Conservation (phyloP, 192 early-diverging fungal species). For the Dissophora globulifera region DNA sequence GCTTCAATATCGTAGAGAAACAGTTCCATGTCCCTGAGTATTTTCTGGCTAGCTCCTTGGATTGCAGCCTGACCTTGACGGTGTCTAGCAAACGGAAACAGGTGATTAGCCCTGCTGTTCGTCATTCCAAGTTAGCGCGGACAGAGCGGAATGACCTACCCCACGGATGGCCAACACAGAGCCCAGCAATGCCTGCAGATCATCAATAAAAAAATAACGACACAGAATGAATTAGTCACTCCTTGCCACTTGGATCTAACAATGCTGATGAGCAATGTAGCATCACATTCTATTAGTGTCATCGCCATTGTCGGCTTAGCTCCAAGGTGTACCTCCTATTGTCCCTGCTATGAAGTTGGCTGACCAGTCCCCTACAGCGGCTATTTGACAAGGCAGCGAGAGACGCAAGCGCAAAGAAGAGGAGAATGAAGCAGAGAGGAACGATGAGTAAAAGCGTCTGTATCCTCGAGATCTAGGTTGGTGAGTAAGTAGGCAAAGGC, state of each 20-base stretch:
- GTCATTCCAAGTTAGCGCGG: too few relatives aligned
- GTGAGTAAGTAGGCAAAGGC: too few relatives aligned
- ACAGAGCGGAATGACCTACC: conserved; percentile 57
- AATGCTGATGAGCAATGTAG: too few relatives aligned
- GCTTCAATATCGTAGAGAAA: conserved; percentile 60
- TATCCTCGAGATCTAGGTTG: too few relatives aligned
- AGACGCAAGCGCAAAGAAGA: too few relatives aligned
- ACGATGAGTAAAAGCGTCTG: too few relatives aligned
- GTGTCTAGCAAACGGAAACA: conserved; percentile 18
- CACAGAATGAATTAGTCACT: too few relatives aligned
- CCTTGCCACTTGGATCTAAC: too few relatives aligned
- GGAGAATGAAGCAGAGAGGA: conserved; percentile 3
- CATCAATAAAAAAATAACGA: background rate
- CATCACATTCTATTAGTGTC: too few relatives aligned
- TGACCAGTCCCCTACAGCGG: conserved; percentile 41
- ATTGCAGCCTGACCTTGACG: conserved; percentile 69
- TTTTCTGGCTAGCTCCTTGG: conserved; percentile 58
- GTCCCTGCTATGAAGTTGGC: conserved; percentile 52
- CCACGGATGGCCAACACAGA: conserved; percentile 71
- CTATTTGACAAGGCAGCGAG: too few relatives aligned
- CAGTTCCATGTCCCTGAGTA: conserved; percentile 71
- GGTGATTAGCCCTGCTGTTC: background rate
- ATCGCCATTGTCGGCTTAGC: too few relatives aligned
- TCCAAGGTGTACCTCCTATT: conserved; percentile 56
- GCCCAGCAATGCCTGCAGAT: conserved; percentile 61